Base-by-base conservation (phyloP, 2,329 filamentous ascomycete species). In the Lomentospora prolificans region DNA sequence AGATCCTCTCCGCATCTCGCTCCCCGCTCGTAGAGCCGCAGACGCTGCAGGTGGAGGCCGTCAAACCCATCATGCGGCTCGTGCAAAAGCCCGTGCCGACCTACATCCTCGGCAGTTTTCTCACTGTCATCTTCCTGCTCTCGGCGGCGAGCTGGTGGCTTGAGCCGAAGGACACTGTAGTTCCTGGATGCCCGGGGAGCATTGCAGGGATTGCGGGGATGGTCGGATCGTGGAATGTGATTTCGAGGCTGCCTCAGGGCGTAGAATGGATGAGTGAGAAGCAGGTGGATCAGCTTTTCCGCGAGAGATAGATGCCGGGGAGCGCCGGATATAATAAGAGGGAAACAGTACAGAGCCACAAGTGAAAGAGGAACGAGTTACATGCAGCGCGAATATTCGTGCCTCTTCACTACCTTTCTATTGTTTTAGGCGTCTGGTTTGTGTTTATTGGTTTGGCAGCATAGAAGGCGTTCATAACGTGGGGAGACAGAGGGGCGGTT, bases 171-270 rank as follows among this genome's bases (percentile, higher is more conserved):
- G 60, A 59, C n/a, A 61, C 58, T 14, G 54, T 55, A 17, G 39
- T 66, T 5, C 58, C 63, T 24, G 65, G 65, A 55, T 63, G 61
- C 52, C 64, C 64, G 2, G 61, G 64, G 7, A 66, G 64, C 30
- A 64, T 66, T 25, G 64, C 64, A 8, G 64, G 64, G 8, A 63
- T 62, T 53, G 64, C 63, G 24, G 66, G 64, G 56, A 61, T 66
- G 33, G 58, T 66, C 22, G 62, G 62, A 3, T 63, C 65, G 60
- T 66, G 64, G 30, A 62, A 61, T 5, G 17, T 65, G 17, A 64
- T 64, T 64, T 63, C 60, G 58, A 61, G 64, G 22, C 55, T 66
- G 5, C 64, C 64, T 3, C 57, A 60, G 12, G 64, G 64, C 22
- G 61, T 60, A 7, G 63, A 64, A 30, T 65, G 64, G 62, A 62